Evolutionary conservation across 2,329 filamentous ascomycete genomes (phyloP), one percentile per base, ranked within the genome.

Genomic region (Aspergillus brasiliensis): DNA sequence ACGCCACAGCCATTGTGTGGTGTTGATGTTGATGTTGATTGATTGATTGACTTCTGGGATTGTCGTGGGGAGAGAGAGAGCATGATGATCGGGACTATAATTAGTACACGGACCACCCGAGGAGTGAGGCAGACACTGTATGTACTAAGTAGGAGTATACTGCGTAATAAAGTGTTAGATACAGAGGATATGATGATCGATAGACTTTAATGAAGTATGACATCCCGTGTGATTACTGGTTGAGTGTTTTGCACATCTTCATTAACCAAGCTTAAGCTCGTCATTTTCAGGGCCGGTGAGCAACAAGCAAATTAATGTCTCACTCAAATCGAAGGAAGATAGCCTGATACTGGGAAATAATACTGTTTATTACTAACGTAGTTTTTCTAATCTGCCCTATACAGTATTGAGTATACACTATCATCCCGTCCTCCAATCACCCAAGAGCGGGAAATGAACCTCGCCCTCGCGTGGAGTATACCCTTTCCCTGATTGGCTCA

Each of bases 401-500:
- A 27, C 25, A 49, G 23, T 17, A 44, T 44, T n/a, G n/a, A 13
- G 31, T 11, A 49, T 27, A n/a, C 25, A 49, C 13, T 23, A 48
- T 48, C 44, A 23, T 48, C 44, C 44, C 44, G 44, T n/a, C 44
- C 44, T 15, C 25, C 27, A 27, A 19, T 49, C 46, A 49, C 15
- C 27, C 46, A 49, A 49, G 31, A 27, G 46, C n/a, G 46, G 25
- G 46, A 49, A 49, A 49, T 49, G 53, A 42, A 54, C 28, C 31
- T 31, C 28, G 28, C 28, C 28, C 49, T 52, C 49, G 49, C 49
- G 49, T 52, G 49, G 49, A 52, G 31, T 23, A 48, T 46, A 17
- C n/a, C 11, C 19, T 15, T 2, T 23, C 40, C 3, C 59, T 59
- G 27, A 62, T 48, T 62, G 59, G 60, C 27, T 34, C 42, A 8